Percentiles rank a stretch among this genome's conserved stretches.
These are phyloP conservation scores for Fusarium tanahbumbuense DNA, from an alignment of 2,329 filamentous ascomycete species.

Conservation along the genomic window DNA sequence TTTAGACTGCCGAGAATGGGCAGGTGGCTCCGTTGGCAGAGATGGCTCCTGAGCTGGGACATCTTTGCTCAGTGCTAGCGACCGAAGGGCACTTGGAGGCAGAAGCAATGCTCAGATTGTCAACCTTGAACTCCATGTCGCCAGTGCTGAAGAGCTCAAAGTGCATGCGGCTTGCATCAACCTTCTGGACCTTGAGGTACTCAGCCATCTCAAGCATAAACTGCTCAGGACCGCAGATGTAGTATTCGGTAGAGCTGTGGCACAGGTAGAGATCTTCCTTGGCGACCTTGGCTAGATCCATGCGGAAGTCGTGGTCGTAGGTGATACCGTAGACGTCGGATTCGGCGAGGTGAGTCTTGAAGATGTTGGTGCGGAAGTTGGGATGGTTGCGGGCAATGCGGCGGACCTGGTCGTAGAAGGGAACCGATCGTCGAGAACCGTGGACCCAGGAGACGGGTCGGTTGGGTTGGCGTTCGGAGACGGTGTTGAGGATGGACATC, in stretches of 20 bases:
- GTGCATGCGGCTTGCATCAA: slow-evolving; percentile 55
- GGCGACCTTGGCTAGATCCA: slow-evolving; percentile 60
- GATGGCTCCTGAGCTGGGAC: slow-evolving; percentile 35
- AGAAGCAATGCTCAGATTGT: slow-evolving; percentile 46
- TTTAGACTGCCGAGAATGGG: slow-evolving; percentile 30
- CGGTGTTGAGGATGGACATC: slow-evolving; percentile 69
- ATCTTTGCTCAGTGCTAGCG: slow-evolving; percentile 26
- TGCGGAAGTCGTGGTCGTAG: slow-evolving; percentile 55
- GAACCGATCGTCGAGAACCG: slow-evolving; percentile 62
- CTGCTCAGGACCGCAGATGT: slow-evolving; percentile 65
- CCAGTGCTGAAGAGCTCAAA: slow-evolving; percentile 62
- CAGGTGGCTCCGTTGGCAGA: slow-evolving; percentile 24
- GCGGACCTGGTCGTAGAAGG: slow-evolving; percentile 66
- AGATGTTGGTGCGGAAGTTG: slow-evolving; percentile 57
- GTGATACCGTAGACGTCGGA: slow-evolving; percentile 58
- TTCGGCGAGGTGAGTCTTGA: slow-evolving; percentile 61
- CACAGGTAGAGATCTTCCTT: slow-evolving; percentile 59
- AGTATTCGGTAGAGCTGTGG: slow-evolving; percentile 63
- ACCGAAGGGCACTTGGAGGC: slow-evolving; percentile 31
- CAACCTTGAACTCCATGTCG: slow-evolving; percentile 54
- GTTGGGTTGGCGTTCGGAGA: slow-evolving; percentile 57
- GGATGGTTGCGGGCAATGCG: slow-evolving; percentile 55
- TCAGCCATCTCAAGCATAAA: slow-evolving; percentile 65
- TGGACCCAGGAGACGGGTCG: slow-evolving; percentile 70
- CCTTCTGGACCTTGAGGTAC: slow-evolving; percentile 56